Conservation (phyloP, 495 filamentous ascomycete species). For the Annulohypoxylon nitens region DNA sequence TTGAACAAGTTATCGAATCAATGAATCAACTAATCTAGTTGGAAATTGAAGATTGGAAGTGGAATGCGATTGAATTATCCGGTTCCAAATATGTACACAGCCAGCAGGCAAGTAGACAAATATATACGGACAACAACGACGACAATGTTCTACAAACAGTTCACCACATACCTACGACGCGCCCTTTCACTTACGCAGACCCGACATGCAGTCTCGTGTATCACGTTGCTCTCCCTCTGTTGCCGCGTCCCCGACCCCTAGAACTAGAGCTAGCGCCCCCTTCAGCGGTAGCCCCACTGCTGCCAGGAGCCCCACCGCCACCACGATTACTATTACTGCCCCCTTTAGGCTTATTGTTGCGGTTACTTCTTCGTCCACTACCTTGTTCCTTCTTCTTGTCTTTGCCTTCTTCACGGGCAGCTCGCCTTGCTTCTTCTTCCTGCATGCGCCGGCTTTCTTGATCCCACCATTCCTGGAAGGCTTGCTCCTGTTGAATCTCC, state of each 20-base stretch:
- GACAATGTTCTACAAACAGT: conserved; percentile 27
- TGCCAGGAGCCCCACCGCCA: conserved; percentile 1
- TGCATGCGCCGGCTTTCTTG: conserved; percentile 79
- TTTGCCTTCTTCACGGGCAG: conserved; percentile 48
- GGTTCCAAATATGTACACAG: background rate
- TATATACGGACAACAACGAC: background rate
- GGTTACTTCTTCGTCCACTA: conserved; percentile 29
- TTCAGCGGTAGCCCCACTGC: conserved; percentile 12
- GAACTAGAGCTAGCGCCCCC: conserved; percentile 31
- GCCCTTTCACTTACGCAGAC: background rate
- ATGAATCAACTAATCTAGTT: background rate
- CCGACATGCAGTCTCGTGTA: conserved; percentile 22
- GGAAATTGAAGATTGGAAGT: background rate
- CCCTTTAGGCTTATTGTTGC: conserved; percentile 35
- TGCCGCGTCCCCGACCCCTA: conserved; percentile 40
- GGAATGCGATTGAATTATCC: background rate
- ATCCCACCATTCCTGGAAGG: conserved; percentile 99
- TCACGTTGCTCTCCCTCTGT: conserved; percentile 33
- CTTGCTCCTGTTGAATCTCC: conserved; percentile 96
- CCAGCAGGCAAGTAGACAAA: background rate
- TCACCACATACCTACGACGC: background rate
- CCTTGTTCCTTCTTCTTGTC: conserved; percentile 46
- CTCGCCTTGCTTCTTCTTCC: conserved; percentile 70
- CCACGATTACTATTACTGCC: conserved; percentile 12
- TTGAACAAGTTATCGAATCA: too few species aligned